Evolutionary conservation across 345 rosid species (phyloP).

Genomic region (Luvunga scandens): DNA sequence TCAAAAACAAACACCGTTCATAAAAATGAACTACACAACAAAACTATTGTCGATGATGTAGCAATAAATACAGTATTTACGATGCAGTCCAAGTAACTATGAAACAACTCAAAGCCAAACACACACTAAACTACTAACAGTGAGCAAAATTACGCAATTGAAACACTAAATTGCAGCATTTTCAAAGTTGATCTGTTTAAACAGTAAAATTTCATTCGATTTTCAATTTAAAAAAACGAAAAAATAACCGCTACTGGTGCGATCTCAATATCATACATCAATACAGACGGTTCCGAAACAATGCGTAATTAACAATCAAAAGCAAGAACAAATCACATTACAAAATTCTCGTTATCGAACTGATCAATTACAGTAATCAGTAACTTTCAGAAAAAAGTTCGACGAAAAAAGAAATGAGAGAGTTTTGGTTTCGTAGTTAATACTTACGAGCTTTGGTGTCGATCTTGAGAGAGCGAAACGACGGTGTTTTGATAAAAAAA

Average conservation of each 20-base stretch:
- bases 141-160: background rate
- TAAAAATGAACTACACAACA: background rate
- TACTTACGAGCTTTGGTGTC: background rate
- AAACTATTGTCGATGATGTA: too few relatives aligned
- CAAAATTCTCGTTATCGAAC: background rate
- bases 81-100: background rate
- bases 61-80: background rate
- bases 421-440: background rate
- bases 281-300: background rate
- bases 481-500: background rate
- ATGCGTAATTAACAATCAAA: background rate
- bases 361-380: background rate
- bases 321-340: slow-evolving; percentile 13
- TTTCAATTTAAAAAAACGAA: slow-evolving; percentile 6
- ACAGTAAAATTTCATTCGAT: slow-evolving; percentile 10
- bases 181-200: background rate
- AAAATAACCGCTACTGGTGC: background rate
- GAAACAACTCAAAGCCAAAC: background rate
- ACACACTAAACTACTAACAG: background rate
- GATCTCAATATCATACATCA: background rate
- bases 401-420: background rate
- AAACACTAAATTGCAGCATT: background rate
- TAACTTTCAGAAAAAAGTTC: background rate
- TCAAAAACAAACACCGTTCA: background rate
- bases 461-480: background rate